phyloP scores from a whole-genome alignment of 257 asterid species.

The Paulownia fortunei region DNA sequence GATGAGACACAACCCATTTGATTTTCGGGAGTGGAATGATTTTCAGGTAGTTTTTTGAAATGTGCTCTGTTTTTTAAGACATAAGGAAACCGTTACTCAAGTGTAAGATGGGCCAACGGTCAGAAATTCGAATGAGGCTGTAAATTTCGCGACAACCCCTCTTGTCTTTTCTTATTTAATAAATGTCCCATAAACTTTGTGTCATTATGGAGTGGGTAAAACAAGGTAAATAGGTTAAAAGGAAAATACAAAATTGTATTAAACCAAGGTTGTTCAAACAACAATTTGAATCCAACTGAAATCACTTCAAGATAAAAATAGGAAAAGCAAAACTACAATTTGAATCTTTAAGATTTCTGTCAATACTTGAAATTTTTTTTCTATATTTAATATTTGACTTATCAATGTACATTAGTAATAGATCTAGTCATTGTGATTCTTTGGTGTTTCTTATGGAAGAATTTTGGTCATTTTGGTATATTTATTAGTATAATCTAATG shows the following conservation, averaged over 20 bases:
- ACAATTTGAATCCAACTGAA: constrained; percentile 7
- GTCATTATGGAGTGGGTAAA: background rate
- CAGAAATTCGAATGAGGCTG: constrained; percentile 52
- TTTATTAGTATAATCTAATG: background rate
- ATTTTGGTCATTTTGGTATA: background rate
- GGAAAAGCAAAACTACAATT: background rate
- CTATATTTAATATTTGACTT: background rate
- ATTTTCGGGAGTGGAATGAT: constrained; percentile 6
- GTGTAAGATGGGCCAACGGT: constrained; percentile 70
- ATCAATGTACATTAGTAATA: background rate
- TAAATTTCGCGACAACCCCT: constrained; percentile 25
- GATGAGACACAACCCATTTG: constrained; percentile 95
- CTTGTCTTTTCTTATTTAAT: constrained; percentile 27
- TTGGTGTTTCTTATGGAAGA: background rate
- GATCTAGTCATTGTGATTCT: background rate
- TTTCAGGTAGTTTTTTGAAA: constrained; percentile 29
- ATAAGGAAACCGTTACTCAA: constrained; percentile 55
- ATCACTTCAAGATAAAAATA: background rate
- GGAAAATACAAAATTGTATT: constrained; percentile 27
- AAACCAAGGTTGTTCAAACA: constrained; percentile 3
- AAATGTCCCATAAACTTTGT: constrained; percentile 28
- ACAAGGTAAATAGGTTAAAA: background rate
- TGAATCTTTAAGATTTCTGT: background rate
- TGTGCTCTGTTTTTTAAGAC: constrained; percentile 32
- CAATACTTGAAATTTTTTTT: background rate